Base-by-base conservation (phyloP, 2,329 filamentous ascomycete species). In the Hymenoscyphus salicellus region DNA sequence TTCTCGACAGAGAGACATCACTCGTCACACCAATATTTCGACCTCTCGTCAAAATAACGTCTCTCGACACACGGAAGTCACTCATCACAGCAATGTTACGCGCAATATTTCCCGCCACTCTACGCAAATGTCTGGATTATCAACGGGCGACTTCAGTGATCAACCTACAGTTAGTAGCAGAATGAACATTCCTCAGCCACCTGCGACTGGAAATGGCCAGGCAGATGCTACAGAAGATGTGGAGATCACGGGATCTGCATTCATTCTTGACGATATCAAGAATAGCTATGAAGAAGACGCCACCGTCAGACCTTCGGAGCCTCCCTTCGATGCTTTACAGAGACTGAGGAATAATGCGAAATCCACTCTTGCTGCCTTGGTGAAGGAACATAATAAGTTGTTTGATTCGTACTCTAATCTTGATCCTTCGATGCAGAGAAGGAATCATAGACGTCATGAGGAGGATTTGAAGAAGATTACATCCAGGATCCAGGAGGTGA, bases 81-180 rank as follows among this genome's bases (percentile, higher is more conserved):
- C 23, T 23, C 46, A 52, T 14, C 46, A 52, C 23, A 23, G 7
- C 46, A 52, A 52, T 52, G 11, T 52, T 52, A 23, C 20, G 46
- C 46, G 46, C 46, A 52, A 52, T 52, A 52, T 52, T 26, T 26
- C 46, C 23, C 46, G 46, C 2, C 46, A 52, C 23, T 26, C 20
- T 52, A 52, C 46, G 46, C 46, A 52, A 20, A 52, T 52, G 46
- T 26, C 46, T 52, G 46, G 46, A 28, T 26, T 52, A 23, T 52
- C 46, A 8, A 23, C 26, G 20, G 46, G 46, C 20, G 46, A 52
- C 46, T 52, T 52, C 14, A 52, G 36, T 38, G 36, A 23, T 3
- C 46, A 52, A 14, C 46, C 46, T 52, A 52, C 46, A 52, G 23
- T 52, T 23, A 23, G 46, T 23, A 26, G 20, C n/a, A 52, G 46